Percentiles rank a stretch among this genome's conserved stretches.
phyloP scores from a whole-genome alignment of 2,329 filamentous ascomycete genomes.

The Xylaria sp. region DNA sequence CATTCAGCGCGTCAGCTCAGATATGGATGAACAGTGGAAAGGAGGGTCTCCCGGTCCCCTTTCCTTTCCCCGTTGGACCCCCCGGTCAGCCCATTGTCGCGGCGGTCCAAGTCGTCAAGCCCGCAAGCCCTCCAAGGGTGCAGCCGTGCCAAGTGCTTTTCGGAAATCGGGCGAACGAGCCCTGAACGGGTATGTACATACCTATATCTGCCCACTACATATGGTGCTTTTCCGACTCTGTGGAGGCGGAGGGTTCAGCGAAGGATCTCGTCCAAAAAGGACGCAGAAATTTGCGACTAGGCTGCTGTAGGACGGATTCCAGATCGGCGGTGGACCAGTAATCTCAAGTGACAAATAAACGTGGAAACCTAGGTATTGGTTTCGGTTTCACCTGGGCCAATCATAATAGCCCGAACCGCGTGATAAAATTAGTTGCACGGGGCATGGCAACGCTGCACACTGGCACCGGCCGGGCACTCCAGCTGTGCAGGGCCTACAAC shows the following conservation, averaged over 20 bases:
- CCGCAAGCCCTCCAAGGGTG: no score
- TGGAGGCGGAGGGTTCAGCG: background rate
- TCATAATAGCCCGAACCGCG: conserved; percentile 23
- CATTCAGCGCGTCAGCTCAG: background rate
- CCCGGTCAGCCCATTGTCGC: no score
- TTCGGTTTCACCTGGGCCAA: conserved; percentile 14
- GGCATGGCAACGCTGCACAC: conserved; percentile 13
- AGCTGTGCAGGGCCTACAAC: no score
- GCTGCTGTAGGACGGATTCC: conserved; percentile 17
- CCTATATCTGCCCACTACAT: no score
- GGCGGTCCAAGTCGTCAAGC: background rate
- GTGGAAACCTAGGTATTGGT: conserved; percentile 6
- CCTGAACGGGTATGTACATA: no score
- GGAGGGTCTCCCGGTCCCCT: no score
- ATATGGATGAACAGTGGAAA: no score
- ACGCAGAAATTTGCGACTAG: conserved; percentile 7
- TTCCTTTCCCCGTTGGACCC: background rate
- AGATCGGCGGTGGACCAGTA: conserved; percentile 28
- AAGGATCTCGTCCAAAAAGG: conserved; percentile 3
- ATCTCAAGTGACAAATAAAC: conserved; percentile 31
- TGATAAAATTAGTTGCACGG: conserved; percentile 24
- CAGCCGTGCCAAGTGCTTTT: background rate
- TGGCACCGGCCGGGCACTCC: background rate
- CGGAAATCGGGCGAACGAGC: conserved; percentile 7
- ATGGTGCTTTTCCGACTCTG: background rate